Evolutionary conservation across 352 stramenopile species (phyloP), one percentile per base, ranked within the genome.

Genomic region (Pythium plurisporium): DNA sequence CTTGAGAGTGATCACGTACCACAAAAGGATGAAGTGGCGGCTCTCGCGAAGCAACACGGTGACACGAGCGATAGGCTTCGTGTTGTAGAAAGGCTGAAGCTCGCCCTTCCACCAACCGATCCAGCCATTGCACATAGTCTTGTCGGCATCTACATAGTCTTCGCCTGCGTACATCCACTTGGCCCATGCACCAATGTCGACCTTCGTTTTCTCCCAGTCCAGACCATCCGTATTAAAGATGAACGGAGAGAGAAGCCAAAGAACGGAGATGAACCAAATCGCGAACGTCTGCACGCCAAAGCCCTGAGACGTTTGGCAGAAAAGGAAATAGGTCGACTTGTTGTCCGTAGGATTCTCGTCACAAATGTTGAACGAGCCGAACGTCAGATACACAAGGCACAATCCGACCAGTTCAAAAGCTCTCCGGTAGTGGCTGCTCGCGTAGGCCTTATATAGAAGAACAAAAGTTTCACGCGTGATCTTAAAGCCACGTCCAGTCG

Each of bases 161-260:
- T 89, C 79, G 1, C 69, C 27, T 15, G 82, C 83, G 46, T 89
- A 94, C 83, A 93, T 91, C 86, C 86, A 95, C 25, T 76, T 68
- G 27, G 89, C 89, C 86, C 86, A 95, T 42, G 94, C 82, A 3
- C 62, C 51, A 20, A 94, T 79, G 48, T 95, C 86, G 2, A 94
- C 67, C 47, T 84, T 89, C 11, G 84, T 87, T 58, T 93, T 93
- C 33, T 88, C 75, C 17, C 89, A 70, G 44, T 92, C 86, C 10
- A 95, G 55, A n/a, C 83, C 83, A 37, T 94, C 84, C n/a, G 86
- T 94, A 64, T 95, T 95, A 67, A 93, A 95, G 6, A 95, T 62
- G 49, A 94, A 95, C 0, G 86, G 86, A 17, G 82, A 82, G 42
- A 93, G 66, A 34, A 95, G 64, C 86, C 86, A 95, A 38, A 83